These are phyloP conservation scores for Salix exigua DNA, from an alignment of 345 rosid species.

Conservation along the genomic window DNA sequence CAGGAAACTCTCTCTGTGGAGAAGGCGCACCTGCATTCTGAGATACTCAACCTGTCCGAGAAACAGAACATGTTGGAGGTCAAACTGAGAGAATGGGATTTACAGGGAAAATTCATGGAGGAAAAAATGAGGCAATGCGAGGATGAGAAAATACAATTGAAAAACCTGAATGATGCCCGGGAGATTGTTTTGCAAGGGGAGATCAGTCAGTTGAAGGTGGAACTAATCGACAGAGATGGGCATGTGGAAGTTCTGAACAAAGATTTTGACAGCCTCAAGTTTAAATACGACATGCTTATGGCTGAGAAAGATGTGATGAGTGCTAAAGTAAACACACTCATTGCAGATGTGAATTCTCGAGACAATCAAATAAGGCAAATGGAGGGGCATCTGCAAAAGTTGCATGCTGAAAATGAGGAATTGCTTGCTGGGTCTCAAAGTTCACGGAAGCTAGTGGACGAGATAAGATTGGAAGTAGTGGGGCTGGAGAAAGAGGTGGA, in stretches of 20 bases:
- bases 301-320: constrained; percentile 40
- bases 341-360: constrained; percentile 31
- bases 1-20: constrained; percentile 65
- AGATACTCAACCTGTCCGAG: constrained; percentile 53
- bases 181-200: constrained; percentile 37
- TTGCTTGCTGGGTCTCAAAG: constrained; percentile 31
- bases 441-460: constrained; percentile 20
- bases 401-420: constrained; percentile 49
- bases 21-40: constrained; percentile 55
- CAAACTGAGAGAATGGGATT: constrained; percentile 59
- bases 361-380: constrained; percentile 39
- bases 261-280: constrained; percentile 26
- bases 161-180: not conserved
- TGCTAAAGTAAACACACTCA: constrained; percentile 25
- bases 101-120: constrained; percentile 54
- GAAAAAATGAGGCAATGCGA: constrained; percentile 50
- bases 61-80: constrained; percentile 39
- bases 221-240: constrained; percentile 35
- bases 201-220: constrained; percentile 37
- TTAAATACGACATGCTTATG: constrained; percentile 21
- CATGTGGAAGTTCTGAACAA: constrained; percentile 32
- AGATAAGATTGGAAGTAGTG: constrained; percentile 35
- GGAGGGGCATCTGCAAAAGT: constrained; percentile 44
- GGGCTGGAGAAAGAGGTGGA: constrained; percentile 41
- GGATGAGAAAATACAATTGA: constrained; percentile 39